Base-by-base conservation (phyloP, 2,329 filamentous ascomycete species). In the Paecilomyces sp. region DNA sequence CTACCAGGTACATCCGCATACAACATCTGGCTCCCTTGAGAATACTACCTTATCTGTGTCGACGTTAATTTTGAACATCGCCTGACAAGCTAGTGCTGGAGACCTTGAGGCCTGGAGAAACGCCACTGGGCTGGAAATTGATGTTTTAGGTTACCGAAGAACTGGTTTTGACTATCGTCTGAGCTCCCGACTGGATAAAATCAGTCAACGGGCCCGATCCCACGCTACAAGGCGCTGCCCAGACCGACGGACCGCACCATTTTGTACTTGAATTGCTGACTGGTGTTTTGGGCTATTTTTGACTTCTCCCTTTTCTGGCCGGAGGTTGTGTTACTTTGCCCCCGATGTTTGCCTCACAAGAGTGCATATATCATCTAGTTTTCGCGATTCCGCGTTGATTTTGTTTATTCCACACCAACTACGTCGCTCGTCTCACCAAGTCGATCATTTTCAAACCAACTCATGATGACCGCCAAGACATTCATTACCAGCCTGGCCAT, bases 401-500 rank as follows among this genome's bases (percentile, higher is more conserved):
- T 47, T 47, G 18, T 22, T 33, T 33, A 33, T n/a, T 47, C 18
- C n/a, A 8, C 41, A 47, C 5, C 18, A 47, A 47, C 18, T 9
- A 47, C n/a, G 41, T 47, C 41, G 41, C 15, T 47, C 41, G 41
- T 47, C n/a, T 47, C 41, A 47, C 41, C 7, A 18, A 47, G 41
- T 47, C 41, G 18, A n/a, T 47, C 41, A 33, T 47, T 47, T 22
- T 47, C 15, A 47, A 18, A 3, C 22, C 41, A 18, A 3, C n/a
- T 47, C 15, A 22, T 1, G 15, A 70, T 66, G 63, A n/a, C 31
- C 7, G 34, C 63, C 4, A 62, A 58, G 34, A 56, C 61, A 4
- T 18, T 68, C 33, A 15, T 68, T 4, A 51, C 56, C 24, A 47
- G 41, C 13, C 60, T 70, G 18, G 63, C 65, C 6, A 60, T 62